Conservation (phyloP, 352 stramenopile genomes). For the Phytophthora macrochlamydospora region DNA sequence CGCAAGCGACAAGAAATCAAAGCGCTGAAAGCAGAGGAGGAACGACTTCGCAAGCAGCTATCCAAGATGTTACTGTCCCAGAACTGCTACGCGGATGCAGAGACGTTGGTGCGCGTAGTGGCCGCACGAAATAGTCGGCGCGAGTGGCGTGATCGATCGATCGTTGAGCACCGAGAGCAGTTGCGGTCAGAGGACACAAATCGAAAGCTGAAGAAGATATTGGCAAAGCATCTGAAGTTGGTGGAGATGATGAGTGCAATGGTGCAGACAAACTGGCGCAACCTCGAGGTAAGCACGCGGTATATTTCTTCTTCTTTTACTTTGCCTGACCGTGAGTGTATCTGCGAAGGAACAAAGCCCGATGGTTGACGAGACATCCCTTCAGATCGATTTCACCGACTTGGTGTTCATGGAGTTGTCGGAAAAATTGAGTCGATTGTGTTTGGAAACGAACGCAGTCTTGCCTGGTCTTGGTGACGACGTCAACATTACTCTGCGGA, state of each 20-base stretch:
- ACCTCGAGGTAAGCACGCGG: neutral
- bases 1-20: neutral
- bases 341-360: slow-evolving; percentile 2
- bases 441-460: slow-evolving; percentile 1
- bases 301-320: too few species aligned
- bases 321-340: neutral
- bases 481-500: neutral
- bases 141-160: neutral
- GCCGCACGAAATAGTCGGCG: neutral
- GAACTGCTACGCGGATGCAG: neutral
- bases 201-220: slow-evolving; percentile 6
- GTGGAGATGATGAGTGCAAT: neutral
- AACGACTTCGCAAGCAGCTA: neutral
- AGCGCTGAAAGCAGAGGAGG: neutral
- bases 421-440: neutral
- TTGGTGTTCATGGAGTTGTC: neutral
- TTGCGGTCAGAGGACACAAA: neutral
- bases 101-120: neutral
- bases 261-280: neutral
- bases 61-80: neutral
- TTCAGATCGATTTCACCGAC: slow-evolving; percentile 7
- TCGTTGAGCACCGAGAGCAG: neutral
- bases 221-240: slow-evolving; percentile 2
- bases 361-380: slow-evolving; percentile 5
- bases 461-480: neutral